Conservation (phyloP, 2,329 filamentous ascomycete genomes). For the Didymosphaeria variabile region DNA sequence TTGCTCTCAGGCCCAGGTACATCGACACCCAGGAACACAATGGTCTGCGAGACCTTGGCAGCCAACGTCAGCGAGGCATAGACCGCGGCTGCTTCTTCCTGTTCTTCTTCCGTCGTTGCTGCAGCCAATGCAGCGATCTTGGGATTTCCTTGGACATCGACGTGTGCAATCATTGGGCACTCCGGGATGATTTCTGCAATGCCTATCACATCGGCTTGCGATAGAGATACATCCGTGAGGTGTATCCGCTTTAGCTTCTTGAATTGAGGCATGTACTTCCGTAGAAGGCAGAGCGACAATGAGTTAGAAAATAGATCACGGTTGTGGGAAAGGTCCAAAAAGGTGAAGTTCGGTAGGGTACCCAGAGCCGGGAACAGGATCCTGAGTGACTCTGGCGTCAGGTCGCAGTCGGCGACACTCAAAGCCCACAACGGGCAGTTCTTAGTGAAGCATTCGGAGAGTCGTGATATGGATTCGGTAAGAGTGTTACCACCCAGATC, state of each 20-base stretch:
- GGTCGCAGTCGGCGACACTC: slow-evolving; percentile 84
- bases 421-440: slow-evolving; percentile 76
- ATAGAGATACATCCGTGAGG: slow-evolving; percentile 83
- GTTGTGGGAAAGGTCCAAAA: slow-evolving; percentile 93
- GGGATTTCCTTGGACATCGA: slow-evolving; percentile 86
- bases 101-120: slow-evolving; percentile 77
- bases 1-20: slow-evolving; percentile 82
- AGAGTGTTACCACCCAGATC: slow-evolving; percentile 88
- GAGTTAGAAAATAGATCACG: slow-evolving; percentile 79
- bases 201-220: slow-evolving; percentile 87
- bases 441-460: slow-evolving; percentile 62
- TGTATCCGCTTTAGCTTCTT: slow-evolving; percentile 82
- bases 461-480: slow-evolving; percentile 53
- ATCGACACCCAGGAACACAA: slow-evolving; percentile 92
- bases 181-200: slow-evolving; percentile 91
- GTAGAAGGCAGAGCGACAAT: slow-evolving; percentile 76
- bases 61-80: slow-evolving; percentile 93
- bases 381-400: slow-evolving; percentile 76
- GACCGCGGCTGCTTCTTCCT: slow-evolving; percentile 93
- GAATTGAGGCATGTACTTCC: slow-evolving; percentile 87
- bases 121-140: slow-evolving; percentile 74
- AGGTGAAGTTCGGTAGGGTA: slow-evolving; percentile 77
- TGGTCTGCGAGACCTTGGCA: slow-evolving; percentile 79
- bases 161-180: slow-evolving; percentile 79
- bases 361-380: slow-evolving; percentile 78